Conservation (phyloP, 148 eudicot genomes). For the Bassia scoparia region DNA sequence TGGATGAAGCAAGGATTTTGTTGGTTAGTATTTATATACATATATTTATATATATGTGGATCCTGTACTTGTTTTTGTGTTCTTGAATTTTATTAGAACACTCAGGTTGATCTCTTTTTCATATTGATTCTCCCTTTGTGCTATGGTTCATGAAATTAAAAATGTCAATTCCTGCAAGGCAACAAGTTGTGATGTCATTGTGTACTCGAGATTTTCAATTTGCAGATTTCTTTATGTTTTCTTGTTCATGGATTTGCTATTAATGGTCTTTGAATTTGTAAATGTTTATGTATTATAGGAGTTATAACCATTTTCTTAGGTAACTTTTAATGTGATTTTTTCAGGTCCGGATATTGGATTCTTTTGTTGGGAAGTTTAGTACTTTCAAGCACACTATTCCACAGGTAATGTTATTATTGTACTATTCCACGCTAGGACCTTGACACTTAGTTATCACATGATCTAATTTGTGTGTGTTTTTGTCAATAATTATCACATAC, state of each 20-base stretch:
- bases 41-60: background rate
- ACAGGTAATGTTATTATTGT: constrained; percentile 46
- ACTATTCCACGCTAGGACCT: no score
- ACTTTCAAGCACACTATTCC: constrained; percentile 87
- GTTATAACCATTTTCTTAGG: background rate
- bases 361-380: constrained; percentile 95
- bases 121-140: background rate
- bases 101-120: background rate
- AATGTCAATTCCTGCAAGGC: background rate
- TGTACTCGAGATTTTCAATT: background rate
- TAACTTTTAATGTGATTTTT: background rate
- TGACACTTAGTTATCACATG: no score
- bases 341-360: constrained; percentile 92
- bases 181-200: background rate
- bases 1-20: constrained; percentile 91
- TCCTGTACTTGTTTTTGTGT: constrained; percentile 1
- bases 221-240: background rate
- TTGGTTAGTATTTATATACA: constrained; percentile 59
- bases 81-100: background rate
- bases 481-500: no score
- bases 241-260: background rate
- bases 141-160: background rate
- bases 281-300: background rate
- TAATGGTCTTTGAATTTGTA: background rate
- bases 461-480: no score